Conservation (phyloP, 2,329 filamentous ascomycete genomes). For the Cladorrhinum sp. region DNA sequence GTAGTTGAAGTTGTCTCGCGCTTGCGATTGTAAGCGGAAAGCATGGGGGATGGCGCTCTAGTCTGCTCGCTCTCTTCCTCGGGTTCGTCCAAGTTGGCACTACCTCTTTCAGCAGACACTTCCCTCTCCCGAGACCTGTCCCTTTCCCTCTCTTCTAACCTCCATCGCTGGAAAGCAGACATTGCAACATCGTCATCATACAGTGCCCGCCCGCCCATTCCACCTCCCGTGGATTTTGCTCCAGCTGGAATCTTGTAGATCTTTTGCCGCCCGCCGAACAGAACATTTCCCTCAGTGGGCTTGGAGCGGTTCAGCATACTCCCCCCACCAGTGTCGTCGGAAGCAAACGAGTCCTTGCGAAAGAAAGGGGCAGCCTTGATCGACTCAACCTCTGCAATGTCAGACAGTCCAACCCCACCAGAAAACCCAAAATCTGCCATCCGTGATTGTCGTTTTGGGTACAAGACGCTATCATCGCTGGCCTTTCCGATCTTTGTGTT, state of each 20-base stretch:
- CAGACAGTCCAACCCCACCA: conserved; percentile 53
- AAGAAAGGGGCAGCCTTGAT: conserved; percentile 59
- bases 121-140: conserved; percentile 44
- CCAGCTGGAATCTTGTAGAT: conserved; percentile 76
- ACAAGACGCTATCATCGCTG: conserved; percentile 89
- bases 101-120: conserved; percentile 16
- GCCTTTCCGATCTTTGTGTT: conserved; percentile 87
- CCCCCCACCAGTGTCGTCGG: conserved; percentile 62
- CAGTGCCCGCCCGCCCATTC: conserved; percentile 63
- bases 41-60: conserved; percentile 54
- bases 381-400: conserved; percentile 90
- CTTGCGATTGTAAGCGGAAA: conserved; percentile 66
- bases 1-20: conserved; percentile 84
- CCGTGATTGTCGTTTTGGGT: conserved; percentile 75
- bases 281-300: conserved; percentile 81
- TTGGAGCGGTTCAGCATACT: conserved; percentile 83
- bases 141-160: conserved; percentile 56
- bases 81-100: conserved; percentile 33
- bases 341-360: conserved; percentile 63
- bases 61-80: conserved; percentile 40
- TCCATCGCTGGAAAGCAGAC: conserved; percentile 79
- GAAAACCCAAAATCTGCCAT: conserved; percentile 66
- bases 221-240: conserved; percentile 33
- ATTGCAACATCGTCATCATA: conserved; percentile 85
- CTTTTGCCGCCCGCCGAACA: conserved; percentile 95